Evolutionary conservation across 495 filamentous ascomycete species (phyloP).

Genomic region (Aspergillus egyptiacus): DNA sequence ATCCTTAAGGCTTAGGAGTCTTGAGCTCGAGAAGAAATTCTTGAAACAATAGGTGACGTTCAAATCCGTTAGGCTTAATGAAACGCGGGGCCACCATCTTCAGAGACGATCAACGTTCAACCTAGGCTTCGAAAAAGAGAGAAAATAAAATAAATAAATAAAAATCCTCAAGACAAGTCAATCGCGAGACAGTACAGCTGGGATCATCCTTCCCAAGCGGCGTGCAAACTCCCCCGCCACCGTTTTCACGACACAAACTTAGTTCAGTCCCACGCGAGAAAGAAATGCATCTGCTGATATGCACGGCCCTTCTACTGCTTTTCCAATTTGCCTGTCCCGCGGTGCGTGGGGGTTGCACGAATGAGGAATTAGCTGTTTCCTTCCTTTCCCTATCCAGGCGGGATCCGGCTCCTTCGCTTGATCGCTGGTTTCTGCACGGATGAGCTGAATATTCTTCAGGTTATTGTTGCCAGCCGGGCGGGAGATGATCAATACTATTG

Average conservation of each 20-base stretch:
- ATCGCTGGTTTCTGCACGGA: conserved; percentile 6
- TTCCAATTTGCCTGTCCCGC: neutral
- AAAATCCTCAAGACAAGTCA: neutral
- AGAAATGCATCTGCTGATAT: neutral
- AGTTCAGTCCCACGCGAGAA: conserved; percentile 11
- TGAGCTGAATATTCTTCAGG: neutral
- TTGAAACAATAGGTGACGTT: neutral
- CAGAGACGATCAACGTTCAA: neutral
- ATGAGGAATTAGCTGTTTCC: neutral
- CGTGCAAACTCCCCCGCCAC: too few species aligned
- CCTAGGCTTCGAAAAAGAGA: too few species aligned
- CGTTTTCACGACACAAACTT: too few species aligned
- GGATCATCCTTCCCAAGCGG: too few species aligned
- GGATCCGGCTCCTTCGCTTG: conserved; percentile 9
- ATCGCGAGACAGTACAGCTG: neutral
- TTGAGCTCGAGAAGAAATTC: neutral
- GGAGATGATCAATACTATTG: too few species aligned
- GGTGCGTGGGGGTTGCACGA: neutral
- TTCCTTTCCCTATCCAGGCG: neutral
- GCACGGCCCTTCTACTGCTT: neutral
- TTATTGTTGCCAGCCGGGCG: too few species aligned
- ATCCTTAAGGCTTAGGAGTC: too few species aligned
- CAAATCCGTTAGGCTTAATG: neutral
- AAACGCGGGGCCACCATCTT: neutral
- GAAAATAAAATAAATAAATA: too few species aligned